Conservation (phyloP, 164 flowering plant genomes). For the Amborella trichopoda region DNA sequence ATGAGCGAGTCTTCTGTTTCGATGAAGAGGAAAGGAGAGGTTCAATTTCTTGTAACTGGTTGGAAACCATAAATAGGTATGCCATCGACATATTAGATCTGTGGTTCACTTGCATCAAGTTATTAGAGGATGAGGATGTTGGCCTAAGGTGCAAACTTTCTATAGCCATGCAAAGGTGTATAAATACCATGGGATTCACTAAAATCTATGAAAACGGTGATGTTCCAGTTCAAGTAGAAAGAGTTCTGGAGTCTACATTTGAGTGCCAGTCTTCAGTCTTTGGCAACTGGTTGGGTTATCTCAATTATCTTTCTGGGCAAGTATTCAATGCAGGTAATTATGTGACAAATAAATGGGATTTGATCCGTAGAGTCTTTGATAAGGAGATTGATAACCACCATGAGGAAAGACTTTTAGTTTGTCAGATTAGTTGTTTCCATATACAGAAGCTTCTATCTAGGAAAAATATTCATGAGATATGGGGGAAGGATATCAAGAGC, state of each 20-base stretch:
- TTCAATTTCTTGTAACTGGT: no score
- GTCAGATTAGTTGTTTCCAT: constrained; percentile 76
- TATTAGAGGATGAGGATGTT: constrained; percentile 92
- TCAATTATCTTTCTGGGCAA: constrained; percentile 42
- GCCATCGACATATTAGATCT: constrained; percentile 41
- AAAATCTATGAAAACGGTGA: constrained; percentile 13
- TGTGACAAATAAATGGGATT: constrained; percentile 44
- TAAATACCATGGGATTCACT: constrained; percentile 15
- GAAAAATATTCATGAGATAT: constrained; percentile 7
- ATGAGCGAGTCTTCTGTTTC: not conserved
- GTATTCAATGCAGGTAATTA: constrained; percentile 33
- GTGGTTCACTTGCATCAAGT: constrained; percentile 72
- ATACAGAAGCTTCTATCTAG: constrained; percentile 46
- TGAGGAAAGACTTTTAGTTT: constrained; percentile 72
- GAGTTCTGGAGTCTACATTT: constrained; percentile 64
- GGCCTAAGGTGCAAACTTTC: constrained; percentile 58
- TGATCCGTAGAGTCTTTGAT: constrained; percentile 83
- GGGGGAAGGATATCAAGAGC: constrained; percentile 3
- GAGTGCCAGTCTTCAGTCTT: constrained; percentile 60
- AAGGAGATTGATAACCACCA: constrained; percentile 96
- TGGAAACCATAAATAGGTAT: constrained; percentile 37
- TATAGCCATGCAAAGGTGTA: constrained; percentile 42
- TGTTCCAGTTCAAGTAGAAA: constrained; percentile 73
- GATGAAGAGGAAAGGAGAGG: constrained; percentile 1
- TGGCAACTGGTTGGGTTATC: constrained; percentile 69